phyloP scores from a whole-genome alignment of 257 asterid species.

The Nicotiana tabacum region DNA sequence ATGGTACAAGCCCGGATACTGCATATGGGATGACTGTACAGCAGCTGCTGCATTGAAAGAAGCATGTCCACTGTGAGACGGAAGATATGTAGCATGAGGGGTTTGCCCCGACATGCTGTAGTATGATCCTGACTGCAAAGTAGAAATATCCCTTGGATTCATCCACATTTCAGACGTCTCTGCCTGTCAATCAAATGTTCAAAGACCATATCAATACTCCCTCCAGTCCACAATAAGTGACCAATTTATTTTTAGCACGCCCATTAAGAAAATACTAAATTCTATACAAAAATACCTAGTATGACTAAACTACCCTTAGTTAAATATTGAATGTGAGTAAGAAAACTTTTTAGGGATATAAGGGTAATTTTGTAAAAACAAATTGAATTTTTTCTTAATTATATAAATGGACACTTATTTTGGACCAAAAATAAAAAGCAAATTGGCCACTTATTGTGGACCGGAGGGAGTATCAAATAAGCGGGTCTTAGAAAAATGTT shows the following conservation, averaged over 20 bases:
- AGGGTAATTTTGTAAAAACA: too few species aligned
- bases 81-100: constrained; percentile 68
- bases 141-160: constrained; percentile 67
- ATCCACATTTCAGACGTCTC: constrained; percentile 97
- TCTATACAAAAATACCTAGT: too few species aligned
- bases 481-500: background rate
- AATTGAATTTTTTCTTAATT: too few species aligned
- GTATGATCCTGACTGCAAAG: constrained; percentile 69
- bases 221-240: too few species aligned
- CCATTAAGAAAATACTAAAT: too few species aligned
- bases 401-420: too few species aligned
- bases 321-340: too few species aligned
- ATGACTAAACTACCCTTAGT: too few species aligned
- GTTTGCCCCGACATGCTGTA: constrained; percentile 85
- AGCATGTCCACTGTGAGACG: constrained; percentile 78
- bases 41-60: constrained; percentile 70
- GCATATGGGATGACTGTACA: constrained; percentile 91
- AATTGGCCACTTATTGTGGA: too few species aligned
- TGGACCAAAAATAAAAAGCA: too few species aligned
- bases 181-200: constrained; percentile 36
- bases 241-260: too few species aligned
- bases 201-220: background rate
- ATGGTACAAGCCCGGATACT: constrained; percentile 79
- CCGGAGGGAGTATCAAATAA: background rate
- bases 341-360: too few species aligned